These are phyloP conservation scores for Bryum argenteum DNA, from an alignment of 225 moss, liverwort and hornwort genomes.

Conservation along the genomic window DNA sequence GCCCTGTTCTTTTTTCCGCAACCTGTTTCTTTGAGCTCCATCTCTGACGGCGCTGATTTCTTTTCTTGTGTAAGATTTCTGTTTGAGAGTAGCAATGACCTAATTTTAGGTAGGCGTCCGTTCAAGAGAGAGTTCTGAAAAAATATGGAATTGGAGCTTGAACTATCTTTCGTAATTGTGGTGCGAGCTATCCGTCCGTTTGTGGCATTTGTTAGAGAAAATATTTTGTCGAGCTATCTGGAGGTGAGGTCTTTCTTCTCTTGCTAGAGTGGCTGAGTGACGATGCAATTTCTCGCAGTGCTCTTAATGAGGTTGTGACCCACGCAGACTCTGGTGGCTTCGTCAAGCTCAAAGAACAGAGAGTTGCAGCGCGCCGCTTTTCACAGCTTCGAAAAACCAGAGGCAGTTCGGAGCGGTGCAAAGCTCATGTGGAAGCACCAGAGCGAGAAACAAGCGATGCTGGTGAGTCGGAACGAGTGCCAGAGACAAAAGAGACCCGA, in stretches of 20 bases:
- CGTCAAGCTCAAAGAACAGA: neutral
- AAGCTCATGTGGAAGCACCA: constrained; percentile 23
- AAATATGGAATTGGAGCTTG: neutral
- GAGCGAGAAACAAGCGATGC: constrained; percentile 28
- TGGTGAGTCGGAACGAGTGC: constrained; percentile 21
- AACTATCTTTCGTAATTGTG: neutral
- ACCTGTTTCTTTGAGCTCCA: too few relatives aligned
- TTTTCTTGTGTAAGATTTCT: too few relatives aligned
- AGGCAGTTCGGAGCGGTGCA: neutral
- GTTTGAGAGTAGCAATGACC: neutral
- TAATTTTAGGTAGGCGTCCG: neutral
- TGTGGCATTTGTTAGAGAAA: neutral
- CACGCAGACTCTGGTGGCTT: constrained; percentile 25
- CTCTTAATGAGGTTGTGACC: constrained; percentile 8
- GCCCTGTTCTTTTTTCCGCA: too few relatives aligned
- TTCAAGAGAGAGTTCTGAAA: neutral
- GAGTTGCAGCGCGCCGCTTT: constrained; percentile 2
- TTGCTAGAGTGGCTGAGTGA: constrained; percentile 6
- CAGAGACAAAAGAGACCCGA: constrained; percentile 21
- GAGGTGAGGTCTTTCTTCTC: neutral
- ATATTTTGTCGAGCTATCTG: neutral
- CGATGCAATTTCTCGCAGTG: constrained; percentile 1
- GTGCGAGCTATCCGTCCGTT: neutral
- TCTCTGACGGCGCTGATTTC: too few relatives aligned
- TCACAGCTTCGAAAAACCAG: constrained; percentile 1